These are phyloP conservation scores for Exobasidium cylindrosporum DNA, from an alignment of 1,284 basidiomycete species.

Conservation along the genomic window DNA sequence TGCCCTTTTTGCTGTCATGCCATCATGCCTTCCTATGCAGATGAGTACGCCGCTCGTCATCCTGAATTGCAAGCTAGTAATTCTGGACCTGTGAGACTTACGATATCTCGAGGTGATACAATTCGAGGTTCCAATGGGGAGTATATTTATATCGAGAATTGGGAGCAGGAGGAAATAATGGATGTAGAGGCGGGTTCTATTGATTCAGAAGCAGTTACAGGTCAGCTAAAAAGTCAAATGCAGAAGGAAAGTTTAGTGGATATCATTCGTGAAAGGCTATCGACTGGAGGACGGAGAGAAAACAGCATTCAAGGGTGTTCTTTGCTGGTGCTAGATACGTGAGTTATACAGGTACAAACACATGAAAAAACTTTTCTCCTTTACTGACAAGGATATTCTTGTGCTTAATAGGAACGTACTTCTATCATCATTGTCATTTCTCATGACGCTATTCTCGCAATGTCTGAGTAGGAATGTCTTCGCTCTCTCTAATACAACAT, in stretches of 20 bases:
- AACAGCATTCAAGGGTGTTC: not conserved
- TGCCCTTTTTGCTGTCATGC: not conserved
- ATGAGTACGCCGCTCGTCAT: not conserved
- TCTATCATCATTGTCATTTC: not conserved
- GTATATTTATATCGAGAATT: not conserved
- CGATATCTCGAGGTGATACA: not conserved
- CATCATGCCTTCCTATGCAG: slow-evolving; percentile 1
- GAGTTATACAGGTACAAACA: too few species aligned
- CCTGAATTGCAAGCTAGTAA: not conserved
- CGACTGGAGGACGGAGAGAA: not conserved
- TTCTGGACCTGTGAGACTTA: not conserved
- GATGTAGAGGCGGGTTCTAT: not conserved
- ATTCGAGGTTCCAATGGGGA: not conserved
- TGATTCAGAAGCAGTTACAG: not conserved
- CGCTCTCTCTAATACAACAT: not conserved
- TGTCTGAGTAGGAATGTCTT: slow-evolving; percentile 1
- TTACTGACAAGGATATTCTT: not conserved
- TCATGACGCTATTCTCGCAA: not conserved
- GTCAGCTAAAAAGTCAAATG: not conserved
- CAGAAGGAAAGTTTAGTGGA: not conserved
- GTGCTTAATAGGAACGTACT: not conserved
- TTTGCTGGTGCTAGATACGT: not conserved
- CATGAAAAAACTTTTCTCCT: too few species aligned
- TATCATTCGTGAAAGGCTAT: not conserved
- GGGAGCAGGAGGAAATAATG: slow-evolving; percentile 4